These are phyloP conservation scores for Zymoseptoria ardabiliae DNA, from an alignment of 2,329 filamentous ascomycete species.

Conservation along the genomic window DNA sequence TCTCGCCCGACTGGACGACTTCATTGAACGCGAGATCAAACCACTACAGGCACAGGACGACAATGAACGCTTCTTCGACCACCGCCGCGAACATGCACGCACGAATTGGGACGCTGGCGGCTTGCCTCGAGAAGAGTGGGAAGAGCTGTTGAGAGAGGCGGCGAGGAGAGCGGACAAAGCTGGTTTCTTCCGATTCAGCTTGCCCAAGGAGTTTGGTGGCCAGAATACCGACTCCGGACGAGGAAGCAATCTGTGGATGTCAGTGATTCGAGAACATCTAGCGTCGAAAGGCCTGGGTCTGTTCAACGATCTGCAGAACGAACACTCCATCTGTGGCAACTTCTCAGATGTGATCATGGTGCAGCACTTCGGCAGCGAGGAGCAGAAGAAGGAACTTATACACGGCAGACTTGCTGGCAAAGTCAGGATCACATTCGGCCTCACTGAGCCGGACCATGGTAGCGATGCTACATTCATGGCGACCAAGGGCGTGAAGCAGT, in stretches of 20 bases:
- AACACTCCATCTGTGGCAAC: conserved; percentile 56
- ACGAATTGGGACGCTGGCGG: conserved; percentile 55
- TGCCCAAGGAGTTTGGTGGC: conserved; percentile 51
- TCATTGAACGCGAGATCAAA: conserved; percentile 48
- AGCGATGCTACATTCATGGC: conserved; percentile 58
- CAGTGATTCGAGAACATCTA: conserved; percentile 53
- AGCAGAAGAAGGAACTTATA: conserved; percentile 50
- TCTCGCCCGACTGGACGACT: conserved; percentile 41
- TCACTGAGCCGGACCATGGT: conserved; percentile 56
- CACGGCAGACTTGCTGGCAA: conserved; percentile 45
- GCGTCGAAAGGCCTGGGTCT: conserved; percentile 53
- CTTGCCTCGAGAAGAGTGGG: conserved; percentile 53
- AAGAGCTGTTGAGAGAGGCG: conserved; percentile 45
- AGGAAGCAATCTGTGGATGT: conserved; percentile 55
- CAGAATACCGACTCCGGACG: conserved; percentile 37
- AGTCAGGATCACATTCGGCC: conserved; percentile 53
- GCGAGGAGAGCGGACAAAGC: conserved; percentile 49
- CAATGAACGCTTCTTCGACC: conserved; percentile 59
- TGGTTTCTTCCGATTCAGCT: conserved; percentile 53
- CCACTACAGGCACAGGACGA: conserved; percentile 50
- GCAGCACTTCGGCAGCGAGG: conserved; percentile 50
- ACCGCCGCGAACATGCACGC: conserved; percentile 54
- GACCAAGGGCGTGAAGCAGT: conserved; percentile 44
- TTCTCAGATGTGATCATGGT: conserved; percentile 58
- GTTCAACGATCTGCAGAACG: conserved; percentile 58